Base-by-base conservation (phyloP, 495 filamentous ascomycete genomes). In the Polyplosphaeria fusca region DNA sequence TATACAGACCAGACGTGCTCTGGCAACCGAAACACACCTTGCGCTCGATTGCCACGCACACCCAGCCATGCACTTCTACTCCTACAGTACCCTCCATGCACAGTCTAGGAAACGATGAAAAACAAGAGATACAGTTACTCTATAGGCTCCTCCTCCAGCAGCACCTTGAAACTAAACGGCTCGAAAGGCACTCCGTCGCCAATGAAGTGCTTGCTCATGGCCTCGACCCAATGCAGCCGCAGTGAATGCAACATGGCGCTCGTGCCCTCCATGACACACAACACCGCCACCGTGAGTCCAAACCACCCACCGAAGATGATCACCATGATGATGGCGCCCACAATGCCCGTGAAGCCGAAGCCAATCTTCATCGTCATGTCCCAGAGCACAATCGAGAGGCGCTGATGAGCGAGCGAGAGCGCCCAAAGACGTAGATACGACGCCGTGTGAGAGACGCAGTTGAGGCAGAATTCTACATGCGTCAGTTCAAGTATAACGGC, bases 151-250 rank as follows among this genome's bases (percentile, higher is more conserved):
- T 96, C 90, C 70, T 98, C 93, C 52, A 98, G 71, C 60, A 96
- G 72, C 18, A 82, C 77, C 75, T 85, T 84, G 69, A 97, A 97
- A 67, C 86, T 91, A 71, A 98, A 97, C 7, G 93, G 93, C 64
- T 86, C 77, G 74, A 99, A 97, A 32, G 91, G 77, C 68, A 93
- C 67, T 39, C 93, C 93, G 50, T 91, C 91, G 58, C 95, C 95
- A 69, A 96, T 86, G 76, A 96, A 96, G 77, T 96, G 95, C 74
- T 98, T 98, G 74, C 89, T 93, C 83, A 97, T 96, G n/a, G 93
- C 91, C 71, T 99, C 93, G 54, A 99, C 93, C 93, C 93, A 99
- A 67, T 96, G 94, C 54, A 99, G 80, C 77, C 93, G 83, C 61
- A 99, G 78, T 56, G 87, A 90, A 73, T 97, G 94, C 76, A 96